Evolutionary conservation across 257 asterid species (phyloP).

Genomic region (Solanum pimpinellifolium): DNA sequence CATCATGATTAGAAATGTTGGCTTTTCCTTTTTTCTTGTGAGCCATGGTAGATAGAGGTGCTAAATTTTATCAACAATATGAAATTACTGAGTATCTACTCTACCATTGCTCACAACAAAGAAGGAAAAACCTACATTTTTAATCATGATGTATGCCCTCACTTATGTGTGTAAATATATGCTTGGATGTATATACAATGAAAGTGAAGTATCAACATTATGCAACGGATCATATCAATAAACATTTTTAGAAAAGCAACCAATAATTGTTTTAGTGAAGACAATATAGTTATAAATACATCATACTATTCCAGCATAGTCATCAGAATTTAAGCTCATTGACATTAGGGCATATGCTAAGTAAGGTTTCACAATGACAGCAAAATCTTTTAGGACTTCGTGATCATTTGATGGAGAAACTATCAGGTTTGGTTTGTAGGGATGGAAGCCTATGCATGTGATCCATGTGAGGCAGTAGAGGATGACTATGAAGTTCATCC

Average conservation of each 20-base stretch:
- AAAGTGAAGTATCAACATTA: neutral
- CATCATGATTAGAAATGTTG: neutral
- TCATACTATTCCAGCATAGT: constrained; percentile 33
- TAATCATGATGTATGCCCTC: neutral
- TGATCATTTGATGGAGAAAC: too few relatives aligned
- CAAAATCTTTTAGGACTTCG: constrained; percentile 19
- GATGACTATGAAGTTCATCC: too few relatives aligned
- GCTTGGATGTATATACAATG: neutral
- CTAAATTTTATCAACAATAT: neutral
- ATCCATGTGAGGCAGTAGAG: too few relatives aligned
- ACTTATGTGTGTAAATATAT: neutral
- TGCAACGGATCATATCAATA: neutral
- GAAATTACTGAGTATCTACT: neutral
- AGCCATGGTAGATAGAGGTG: neutral
- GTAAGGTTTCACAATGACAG: constrained; percentile 17
- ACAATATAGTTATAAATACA: neutral
- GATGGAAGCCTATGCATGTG: too few relatives aligned
- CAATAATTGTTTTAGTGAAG: too few relatives aligned
- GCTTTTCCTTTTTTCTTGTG: neutral
- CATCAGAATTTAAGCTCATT: constrained; percentile 24
- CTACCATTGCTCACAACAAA: neutral
- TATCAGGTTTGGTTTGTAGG: too few relatives aligned
- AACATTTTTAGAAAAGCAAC: neutral
- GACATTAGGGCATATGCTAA: constrained; percentile 26
- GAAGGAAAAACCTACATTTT: neutral